Evolutionary conservation across 2,329 filamentous ascomycete species (phyloP), one percentile per base, ranked within the genome.

Genomic region (Fusarium sp.): DNA sequence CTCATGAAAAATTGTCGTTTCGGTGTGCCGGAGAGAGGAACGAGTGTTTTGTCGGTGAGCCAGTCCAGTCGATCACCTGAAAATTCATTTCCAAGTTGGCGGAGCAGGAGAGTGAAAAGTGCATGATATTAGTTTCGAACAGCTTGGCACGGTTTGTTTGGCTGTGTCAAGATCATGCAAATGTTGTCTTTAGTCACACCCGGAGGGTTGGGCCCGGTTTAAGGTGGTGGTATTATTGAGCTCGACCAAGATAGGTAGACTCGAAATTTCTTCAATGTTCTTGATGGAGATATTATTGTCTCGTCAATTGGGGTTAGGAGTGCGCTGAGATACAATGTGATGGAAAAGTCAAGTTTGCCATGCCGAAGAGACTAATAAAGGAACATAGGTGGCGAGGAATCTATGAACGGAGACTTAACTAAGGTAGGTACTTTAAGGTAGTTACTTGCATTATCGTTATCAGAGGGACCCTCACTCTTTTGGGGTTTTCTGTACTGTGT

Each of bases 91-190:
- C n/a, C 35, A 69, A 63, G n/a, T 37, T 57, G 21, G 51, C 65
- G 60, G 60, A 56, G 66, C n/a, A 57, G 42, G 27, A 71, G 67
- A 62, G 25, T 58, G 45, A 48, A 73, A 69, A 66, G 38, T 73
- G 70, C 70, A 60, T 73, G 70, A 73, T 73, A 38, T 58, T 62
- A 57, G 52, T 70, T 70, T 57, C 41, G 42, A 27, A 60, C 41
- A 46, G 60, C 66, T 73, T 69, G 72, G 63, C 66, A 65, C 49
- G 55, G 42, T 52, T 75, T 70, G 64, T 70, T 69, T 60, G 55
- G 63, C 67, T 77, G 74, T 75, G 74, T 76, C 74, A 77, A 73
- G 66, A 71, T 77, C 74, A 76, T 76, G 74, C 74, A 76, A 74
- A 75, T 69, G 42, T 46, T 51, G 45, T 42, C 71, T 41, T 77